Evolutionary conservation across 805 yeast species (phyloP).

Genomic region (Candida nanaspora): DNA sequence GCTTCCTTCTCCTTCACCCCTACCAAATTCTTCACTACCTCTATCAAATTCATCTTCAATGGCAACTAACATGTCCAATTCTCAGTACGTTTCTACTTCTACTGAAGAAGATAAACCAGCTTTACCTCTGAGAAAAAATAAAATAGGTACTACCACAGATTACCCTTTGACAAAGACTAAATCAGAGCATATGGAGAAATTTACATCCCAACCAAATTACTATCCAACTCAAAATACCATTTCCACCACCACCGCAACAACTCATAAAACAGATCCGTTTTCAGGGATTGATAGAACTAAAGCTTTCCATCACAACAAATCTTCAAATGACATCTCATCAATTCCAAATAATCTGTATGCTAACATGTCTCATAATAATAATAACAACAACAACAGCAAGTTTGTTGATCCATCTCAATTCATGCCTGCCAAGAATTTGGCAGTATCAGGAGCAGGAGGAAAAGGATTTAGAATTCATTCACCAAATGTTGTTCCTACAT

Average conservation of each 20-base stretch:
- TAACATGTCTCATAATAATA: neutral
- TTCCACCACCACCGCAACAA: neutral
- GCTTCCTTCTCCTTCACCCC: neutral
- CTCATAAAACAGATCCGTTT: slow-evolving; percentile 29
- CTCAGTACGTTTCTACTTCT: neutral
- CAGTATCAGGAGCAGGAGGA: neutral
- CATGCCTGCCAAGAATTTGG: neutral
- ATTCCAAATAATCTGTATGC: neutral
- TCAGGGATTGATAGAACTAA: slow-evolving; percentile 34
- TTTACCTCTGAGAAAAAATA: slow-evolving; percentile 3
- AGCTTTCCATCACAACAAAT: slow-evolving; percentile 14
- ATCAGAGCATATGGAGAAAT: slow-evolving; percentile 8
- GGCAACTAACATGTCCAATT: no score
- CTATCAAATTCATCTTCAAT: neutral
- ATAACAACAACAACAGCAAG: neutral
- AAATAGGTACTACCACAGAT: slow-evolving; percentile 1
- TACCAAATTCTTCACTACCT: neutral
- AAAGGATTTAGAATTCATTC: neutral
- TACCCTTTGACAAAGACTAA: slow-evolving; percentile 9
- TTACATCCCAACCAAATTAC: neutral
- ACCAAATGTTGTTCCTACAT: neutral
- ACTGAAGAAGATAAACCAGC: slow-evolving; percentile 6
- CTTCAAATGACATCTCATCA: slow-evolving; percentile 3
- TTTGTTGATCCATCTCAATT: neutral
- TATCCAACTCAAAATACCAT: neutral